Conservation (phyloP, 2,329 filamentous ascomycete species). For the Didymosphaeria variabile region DNA sequence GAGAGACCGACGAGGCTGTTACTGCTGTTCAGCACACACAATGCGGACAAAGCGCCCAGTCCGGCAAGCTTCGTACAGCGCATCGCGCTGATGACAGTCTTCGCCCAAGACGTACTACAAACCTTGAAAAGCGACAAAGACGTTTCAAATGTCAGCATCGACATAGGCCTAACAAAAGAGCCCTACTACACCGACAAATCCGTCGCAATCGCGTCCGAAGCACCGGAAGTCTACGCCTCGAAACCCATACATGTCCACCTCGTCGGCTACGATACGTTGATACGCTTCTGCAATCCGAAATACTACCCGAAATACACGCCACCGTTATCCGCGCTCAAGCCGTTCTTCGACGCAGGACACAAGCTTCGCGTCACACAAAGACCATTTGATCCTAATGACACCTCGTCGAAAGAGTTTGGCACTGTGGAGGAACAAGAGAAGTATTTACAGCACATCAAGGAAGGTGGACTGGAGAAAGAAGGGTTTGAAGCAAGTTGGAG, state of each 20-base stretch:
- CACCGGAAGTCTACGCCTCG: slow-evolving; percentile 46
- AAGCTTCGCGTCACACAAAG: slow-evolving; percentile 71
- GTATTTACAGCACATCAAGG: slow-evolving; percentile 63
- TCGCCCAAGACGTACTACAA: slow-evolving; percentile 65
- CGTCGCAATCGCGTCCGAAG: slow-evolving; percentile 60
- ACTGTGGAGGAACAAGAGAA: slow-evolving; percentile 61
- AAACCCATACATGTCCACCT: slow-evolving; percentile 69
- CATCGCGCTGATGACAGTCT: slow-evolving; percentile 75
- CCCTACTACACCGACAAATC: slow-evolving; percentile 81
- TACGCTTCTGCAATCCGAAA: slow-evolving; percentile 75
- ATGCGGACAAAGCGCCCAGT: slow-evolving; percentile 72
- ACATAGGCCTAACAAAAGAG: slow-evolving; percentile 74
- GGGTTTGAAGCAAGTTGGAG: slow-evolving; percentile 69
- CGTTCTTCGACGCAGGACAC: slow-evolving; percentile 69
- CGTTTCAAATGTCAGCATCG: slow-evolving; percentile 52
- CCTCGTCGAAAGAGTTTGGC: slow-evolving; percentile 65
- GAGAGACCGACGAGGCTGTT: slow-evolving; percentile 59
- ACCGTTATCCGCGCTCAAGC: slow-evolving; percentile 64
- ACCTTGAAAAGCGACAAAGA: neutral
- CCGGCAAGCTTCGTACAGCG: slow-evolving; percentile 74
- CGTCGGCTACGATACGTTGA: slow-evolving; percentile 78
- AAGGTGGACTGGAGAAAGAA: slow-evolving; percentile 58
- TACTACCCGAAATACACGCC: slow-evolving; percentile 66
- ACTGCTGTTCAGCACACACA: slow-evolving; percentile 69
- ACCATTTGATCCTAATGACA: slow-evolving; percentile 51